phyloP scores from a whole-genome alignment of 441 rosid genomes.

The Adansonia rubrostipa region DNA sequence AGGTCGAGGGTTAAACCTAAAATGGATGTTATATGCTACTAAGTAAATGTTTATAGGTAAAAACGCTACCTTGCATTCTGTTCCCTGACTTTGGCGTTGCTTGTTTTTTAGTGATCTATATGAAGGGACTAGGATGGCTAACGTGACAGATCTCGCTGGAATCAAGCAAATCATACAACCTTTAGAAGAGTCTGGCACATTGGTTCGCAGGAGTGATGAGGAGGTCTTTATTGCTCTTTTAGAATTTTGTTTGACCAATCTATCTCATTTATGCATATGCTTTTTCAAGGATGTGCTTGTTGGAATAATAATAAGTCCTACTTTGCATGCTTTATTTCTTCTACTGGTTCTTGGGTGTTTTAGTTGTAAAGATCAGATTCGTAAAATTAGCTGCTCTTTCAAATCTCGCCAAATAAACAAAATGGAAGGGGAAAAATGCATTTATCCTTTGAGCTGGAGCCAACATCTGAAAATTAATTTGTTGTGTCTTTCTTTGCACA shows the following conservation, averaged over 20 bases:
- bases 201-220: constrained; percentile 71
- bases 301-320: neutral
- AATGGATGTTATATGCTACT: neutral
- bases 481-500: constrained; percentile 31
- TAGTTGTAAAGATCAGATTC: neutral
- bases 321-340: neutral
- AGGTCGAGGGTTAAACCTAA: neutral
- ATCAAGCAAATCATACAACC: constrained; percentile 74
- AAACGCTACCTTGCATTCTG: neutral
- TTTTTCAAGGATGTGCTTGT: neutral
- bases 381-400: neutral
- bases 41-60: constrained; percentile 26
- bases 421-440: neutral
- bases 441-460: constrained; percentile 1
- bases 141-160: constrained; percentile 66
- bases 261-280: neutral
- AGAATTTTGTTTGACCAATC: constrained; percentile 1
- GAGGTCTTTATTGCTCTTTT: constrained; percentile 6
- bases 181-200: constrained; percentile 68
- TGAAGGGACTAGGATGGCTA: constrained; percentile 75
- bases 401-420: neutral
- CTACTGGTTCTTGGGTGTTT: neutral
- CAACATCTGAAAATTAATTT: constrained; percentile 16
- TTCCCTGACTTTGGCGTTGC: neutral
- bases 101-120: constrained; percentile 9